Base-by-base conservation (phyloP, 345 rosid species). In the Cardamine occulta region DNA sequence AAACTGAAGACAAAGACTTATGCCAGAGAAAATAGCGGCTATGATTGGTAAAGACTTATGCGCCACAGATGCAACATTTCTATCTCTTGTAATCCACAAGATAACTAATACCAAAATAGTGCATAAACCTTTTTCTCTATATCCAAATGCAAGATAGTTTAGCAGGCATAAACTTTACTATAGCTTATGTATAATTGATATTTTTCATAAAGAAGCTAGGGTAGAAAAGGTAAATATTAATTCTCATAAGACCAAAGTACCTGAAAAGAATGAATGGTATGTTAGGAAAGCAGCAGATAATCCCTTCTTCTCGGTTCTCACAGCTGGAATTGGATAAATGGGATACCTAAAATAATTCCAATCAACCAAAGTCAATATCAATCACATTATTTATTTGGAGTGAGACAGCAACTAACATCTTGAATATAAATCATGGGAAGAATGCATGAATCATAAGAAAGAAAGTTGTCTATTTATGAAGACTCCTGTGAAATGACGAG, bases 231-330 rank as follows among this genome's bases (percentile, higher is more conserved):
- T 48, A n/a, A 63, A 63, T 6, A 44, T 14, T 74, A 37, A 18
- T 49, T 47, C 62, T 62, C 44, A 52, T 17, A 24, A 18, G 34
- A 57, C 34, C 32, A 53, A 62, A 39, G 61, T 79, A 86, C 89
- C 85, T 82, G 62, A 67, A 70, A 76, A 74, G 62, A 84, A 53
- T 17, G 37, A 58, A 74, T 86, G 90, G 62, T 78, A 86, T 23
- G 90, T 86, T 9, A 83, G 55, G 78, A 84, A 86, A 51, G 78
- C 55, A 23, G 90, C 84, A 34, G 78, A 68, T 7, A 84, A 23
- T 8, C 80, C 86, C 78, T 53, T 74, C 44, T 9, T 75, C 9
- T n/a, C 10, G 37, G 8, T 29, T 47, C 3, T 71, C 59, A 65
- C 59, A 14, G 47, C 0, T 44, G 88, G 86, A 70, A 85, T 60